Evolutionary conservation across 2,329 filamentous ascomycete species (phyloP).

Genomic region (Pseudopyricularia cyperi): DNA sequence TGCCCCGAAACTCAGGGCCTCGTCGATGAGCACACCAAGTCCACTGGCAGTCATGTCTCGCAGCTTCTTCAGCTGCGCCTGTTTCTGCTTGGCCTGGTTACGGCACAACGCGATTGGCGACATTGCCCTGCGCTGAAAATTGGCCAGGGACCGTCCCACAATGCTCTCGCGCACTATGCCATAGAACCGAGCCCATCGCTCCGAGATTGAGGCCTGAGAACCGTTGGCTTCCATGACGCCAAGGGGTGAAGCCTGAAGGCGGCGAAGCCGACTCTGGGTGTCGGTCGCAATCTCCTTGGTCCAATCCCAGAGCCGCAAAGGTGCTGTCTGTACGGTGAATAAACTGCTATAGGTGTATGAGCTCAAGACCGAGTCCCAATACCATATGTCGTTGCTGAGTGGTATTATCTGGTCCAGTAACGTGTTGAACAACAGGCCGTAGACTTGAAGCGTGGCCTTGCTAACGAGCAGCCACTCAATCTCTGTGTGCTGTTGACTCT

Average conservation of each 20-base stretch:
- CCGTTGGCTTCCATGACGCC: slow-evolving; percentile 11
- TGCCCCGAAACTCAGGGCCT: slow-evolving; percentile 58
- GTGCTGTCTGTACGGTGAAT: slow-evolving; percentile 79
- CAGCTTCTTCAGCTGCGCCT: slow-evolving; percentile 55
- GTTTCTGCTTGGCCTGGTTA: slow-evolving; percentile 63
- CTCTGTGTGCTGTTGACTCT: slow-evolving; percentile 54
- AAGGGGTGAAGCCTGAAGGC: slow-evolving; percentile 6
- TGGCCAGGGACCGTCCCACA: slow-evolving; percentile 54
- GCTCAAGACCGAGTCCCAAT: slow-evolving; percentile 82
- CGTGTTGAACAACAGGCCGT: slow-evolving; percentile 65
- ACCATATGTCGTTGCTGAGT: slow-evolving; percentile 79
- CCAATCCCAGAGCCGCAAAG: slow-evolving; percentile 61
- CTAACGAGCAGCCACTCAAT: slow-evolving; percentile 83
- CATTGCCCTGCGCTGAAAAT: slow-evolving; percentile 59
- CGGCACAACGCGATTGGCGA: slow-evolving; percentile 67
- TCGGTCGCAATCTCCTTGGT: slow-evolving; percentile 54
- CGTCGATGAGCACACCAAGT: slow-evolving; percentile 75
- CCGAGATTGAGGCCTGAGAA: slow-evolving; percentile 22
- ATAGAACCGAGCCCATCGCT: slow-evolving; percentile 62
- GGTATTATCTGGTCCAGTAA: slow-evolving; percentile 74
- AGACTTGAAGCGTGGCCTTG: slow-evolving; percentile 85
- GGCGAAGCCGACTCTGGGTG: slow-evolving; percentile 31
- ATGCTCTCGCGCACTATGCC: slow-evolving; percentile 65
- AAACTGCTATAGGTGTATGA: slow-evolving; percentile 68
- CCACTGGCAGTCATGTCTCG: slow-evolving; percentile 74